Base-by-base conservation (phyloP, 768 basidiomycete species). In the Kwoniella heveanensis region DNA sequence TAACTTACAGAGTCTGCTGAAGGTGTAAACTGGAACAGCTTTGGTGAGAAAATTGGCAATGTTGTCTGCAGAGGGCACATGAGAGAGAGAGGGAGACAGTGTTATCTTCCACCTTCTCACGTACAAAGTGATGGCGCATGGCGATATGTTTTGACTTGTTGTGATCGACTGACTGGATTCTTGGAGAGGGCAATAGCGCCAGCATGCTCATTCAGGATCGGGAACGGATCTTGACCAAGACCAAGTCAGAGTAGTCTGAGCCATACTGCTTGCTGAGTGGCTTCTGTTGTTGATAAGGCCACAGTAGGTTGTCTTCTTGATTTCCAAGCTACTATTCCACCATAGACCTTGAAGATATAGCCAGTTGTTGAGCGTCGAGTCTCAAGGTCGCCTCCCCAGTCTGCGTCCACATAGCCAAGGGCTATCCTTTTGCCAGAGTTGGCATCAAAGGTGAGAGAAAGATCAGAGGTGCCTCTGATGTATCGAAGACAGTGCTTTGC, bases 241-340 rank as follows among this genome's bases (percentile, higher is more conserved):
- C 50, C 58, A 52, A 60, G 49, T 37, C 30, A 24, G 17, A 73
- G 54, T 13, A 25, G 39, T 2, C 65, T 60, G 26, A 72, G 24
- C 83, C 83, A 85, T 1, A 83, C 9, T 1, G 70, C 76, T 66
- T 84, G 78, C 50, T 79, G 69, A 0, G 74, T 56, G 0, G 80
- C 82, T 67, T 84, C 82, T 8, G 71, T 81, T 1, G 80, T 82
- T 1, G 81, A 83, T 4, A 81, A 70, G 1, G 82, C 76, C 0
- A 82, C 70, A 26, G 81, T 71, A 1, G 70, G 65, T 55, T 83
- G 83, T 49, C 77, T 72, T 67, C 80, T 81, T 1, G 80, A 74
- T 12, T 57, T 64, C 79, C 82, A 84, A 1, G 79, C 73, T 6
- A 83, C 72, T 0, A 79, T 58, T 1, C 72, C 74, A 0, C 77